phyloP scores from a whole-genome alignment of 371 early-diverging fungal species.

The Mortierella sp. region DNA sequence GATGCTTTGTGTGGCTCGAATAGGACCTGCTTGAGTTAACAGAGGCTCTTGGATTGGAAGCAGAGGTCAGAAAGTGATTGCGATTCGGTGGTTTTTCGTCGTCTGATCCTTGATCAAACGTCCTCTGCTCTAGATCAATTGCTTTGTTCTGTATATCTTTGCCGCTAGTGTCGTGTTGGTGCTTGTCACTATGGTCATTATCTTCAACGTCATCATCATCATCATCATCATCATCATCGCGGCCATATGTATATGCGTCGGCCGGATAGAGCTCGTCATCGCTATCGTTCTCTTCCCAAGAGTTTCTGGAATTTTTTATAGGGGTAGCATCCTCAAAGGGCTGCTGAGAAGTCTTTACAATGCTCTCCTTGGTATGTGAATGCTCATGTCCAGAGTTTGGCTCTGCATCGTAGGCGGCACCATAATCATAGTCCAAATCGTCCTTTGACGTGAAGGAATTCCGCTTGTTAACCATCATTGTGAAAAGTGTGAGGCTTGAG shows the following conservation, averaged over 20 bases:
- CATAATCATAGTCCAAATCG: conserved; percentile 29
- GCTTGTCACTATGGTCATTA: conserved; percentile 14
- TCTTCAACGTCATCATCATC: conserved; percentile 14
- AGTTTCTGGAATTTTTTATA: conserved; percentile 28
- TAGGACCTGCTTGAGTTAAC: conserved; percentile 33
- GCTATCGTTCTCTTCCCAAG: conserved; percentile 52
- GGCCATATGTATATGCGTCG: conserved; percentile 42
- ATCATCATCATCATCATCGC: conserved; percentile 19
- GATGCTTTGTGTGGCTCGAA: conserved; percentile 52
- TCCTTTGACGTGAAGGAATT: conserved; percentile 15
- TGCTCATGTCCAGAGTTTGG: conserved; percentile 13
- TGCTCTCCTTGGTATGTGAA: conserved; percentile 10
- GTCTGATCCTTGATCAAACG: conserved; percentile 26
- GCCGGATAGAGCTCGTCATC: conserved; percentile 46
- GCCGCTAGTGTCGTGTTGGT: neutral
- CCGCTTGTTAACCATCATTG: conserved; percentile 44
- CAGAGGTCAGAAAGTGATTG: conserved; percentile 16
- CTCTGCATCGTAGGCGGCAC: conserved; percentile 18
- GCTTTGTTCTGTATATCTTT: neutral
- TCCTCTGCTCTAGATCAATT: conserved; percentile 2
- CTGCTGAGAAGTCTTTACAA: neutral
- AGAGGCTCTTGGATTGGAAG: conserved; percentile 20
- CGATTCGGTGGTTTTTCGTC: conserved; percentile 16
- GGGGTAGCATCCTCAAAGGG: conserved; percentile 5
- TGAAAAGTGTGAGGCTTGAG: conserved; percentile 1